phyloP scores from a whole-genome alignment of 2,329 filamentous ascomycete species.

The Pseudocercospora fuligena region DNA sequence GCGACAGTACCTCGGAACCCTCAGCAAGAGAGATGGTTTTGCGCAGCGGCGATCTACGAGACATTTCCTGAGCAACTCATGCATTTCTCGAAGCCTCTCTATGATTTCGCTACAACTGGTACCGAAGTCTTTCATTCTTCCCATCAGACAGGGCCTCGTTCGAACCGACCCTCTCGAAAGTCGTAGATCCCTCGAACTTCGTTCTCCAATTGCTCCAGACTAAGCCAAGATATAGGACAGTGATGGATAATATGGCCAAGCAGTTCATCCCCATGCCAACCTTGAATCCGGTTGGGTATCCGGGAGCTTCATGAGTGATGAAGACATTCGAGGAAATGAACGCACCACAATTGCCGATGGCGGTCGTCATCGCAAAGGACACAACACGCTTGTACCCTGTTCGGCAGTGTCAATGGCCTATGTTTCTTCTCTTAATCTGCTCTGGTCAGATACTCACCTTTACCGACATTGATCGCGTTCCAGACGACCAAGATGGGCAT shows the following conservation, averaged over 20 bases:
- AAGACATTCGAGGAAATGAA: conserved; percentile 21
- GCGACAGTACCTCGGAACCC: not conserved
- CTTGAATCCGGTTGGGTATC: conserved; percentile 27
- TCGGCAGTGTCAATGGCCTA: not conserved
- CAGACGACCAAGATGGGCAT: conserved; percentile 45
- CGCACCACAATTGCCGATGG: conserved; percentile 25
- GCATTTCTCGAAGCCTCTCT: not conserved
- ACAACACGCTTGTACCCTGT: conserved; percentile 40
- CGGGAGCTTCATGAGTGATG: conserved; percentile 16
- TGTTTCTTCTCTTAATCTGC: not conserved
- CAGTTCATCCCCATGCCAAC: conserved; percentile 30
- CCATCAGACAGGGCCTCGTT: not conserved
- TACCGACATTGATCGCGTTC: conserved; percentile 49
- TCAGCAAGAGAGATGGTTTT: not conserved
- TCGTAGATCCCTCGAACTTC: not conserved
- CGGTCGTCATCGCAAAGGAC: conserved; percentile 27
- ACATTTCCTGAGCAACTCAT: not conserved
- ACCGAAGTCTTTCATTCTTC: not conserved
- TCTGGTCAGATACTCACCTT: conserved; percentile 34
- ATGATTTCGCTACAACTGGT: not conserved
- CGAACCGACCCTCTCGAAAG: not conserved
- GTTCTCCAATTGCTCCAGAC: conserved; percentile 8
- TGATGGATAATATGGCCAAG: conserved; percentile 27
- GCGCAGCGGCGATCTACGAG: not conserved
- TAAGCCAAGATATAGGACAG: conserved; percentile 26